A percentile compares a stretch with the other conserved stretches of the same genome.
These are phyloP conservation scores for Nitzschia inconspicua DNA, from an alignment of 108 stramenopile species.

Conservation along the genomic window DNA sequence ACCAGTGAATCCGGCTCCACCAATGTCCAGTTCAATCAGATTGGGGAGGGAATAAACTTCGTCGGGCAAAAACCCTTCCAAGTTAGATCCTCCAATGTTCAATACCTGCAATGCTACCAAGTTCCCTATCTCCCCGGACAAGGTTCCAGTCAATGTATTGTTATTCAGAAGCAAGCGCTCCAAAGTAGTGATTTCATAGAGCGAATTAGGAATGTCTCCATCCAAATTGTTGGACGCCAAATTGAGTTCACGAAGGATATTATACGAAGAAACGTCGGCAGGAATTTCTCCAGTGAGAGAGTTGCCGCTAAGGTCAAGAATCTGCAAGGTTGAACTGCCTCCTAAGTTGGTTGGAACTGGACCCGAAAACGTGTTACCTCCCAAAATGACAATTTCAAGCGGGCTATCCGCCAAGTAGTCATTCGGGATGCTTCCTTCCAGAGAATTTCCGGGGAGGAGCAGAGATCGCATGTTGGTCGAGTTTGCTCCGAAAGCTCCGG, in stretches of 20 bases:
- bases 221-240: conserved; percentile 7
- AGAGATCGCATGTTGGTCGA: conserved; percentile 1
- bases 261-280: conserved; percentile 17
- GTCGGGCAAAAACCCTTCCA: conserved; percentile 35
- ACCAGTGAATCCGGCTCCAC: conserved; percentile 35
- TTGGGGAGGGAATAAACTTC: conserved; percentile 21
- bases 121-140: conserved; percentile 40
- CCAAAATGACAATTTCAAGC: conserved; percentile 18
- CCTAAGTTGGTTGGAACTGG: conserved; percentile 40
- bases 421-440: conserved; percentile 2
- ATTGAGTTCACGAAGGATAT: background rate
- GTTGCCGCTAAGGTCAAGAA: conserved; percentile 8
- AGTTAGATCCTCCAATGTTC: conserved; percentile 19
- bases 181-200: conserved; percentile 12
- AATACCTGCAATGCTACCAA: conserved; percentile 18
- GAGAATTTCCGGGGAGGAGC: background rate
- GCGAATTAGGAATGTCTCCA: conserved; percentile 8
- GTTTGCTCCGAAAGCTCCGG: conserved; percentile 19
- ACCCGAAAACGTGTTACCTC: conserved; percentile 29
- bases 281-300: conserved; percentile 41
- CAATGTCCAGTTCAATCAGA: conserved; percentile 39
- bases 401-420: background rate
- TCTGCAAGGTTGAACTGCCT: conserved; percentile 18
- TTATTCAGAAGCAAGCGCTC: conserved; percentile 47
- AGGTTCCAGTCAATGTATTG: conserved; percentile 46